Percentiles rank a stretch among this genome's conserved stretches.
These are phyloP conservation scores for Phytopythium kandeliae DNA, from an alignment of 352 stramenopile species.

Conservation along the genomic window DNA sequence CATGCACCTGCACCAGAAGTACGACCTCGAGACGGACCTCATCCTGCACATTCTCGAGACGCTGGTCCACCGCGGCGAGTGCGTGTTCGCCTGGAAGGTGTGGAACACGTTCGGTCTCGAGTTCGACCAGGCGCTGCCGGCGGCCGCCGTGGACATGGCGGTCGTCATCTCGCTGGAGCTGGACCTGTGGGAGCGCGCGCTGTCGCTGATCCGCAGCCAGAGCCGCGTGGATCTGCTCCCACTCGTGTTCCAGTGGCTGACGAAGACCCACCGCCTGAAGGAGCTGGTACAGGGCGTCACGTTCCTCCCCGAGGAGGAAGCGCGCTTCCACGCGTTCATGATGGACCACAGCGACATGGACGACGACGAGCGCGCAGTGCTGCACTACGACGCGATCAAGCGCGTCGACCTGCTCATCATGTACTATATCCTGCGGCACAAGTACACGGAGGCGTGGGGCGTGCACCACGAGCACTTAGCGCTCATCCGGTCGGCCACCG, in stretches of 20 bases:
- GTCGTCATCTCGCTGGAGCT: slow-evolving; percentile 77
- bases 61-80: slow-evolving; percentile 67
- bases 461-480: slow-evolving; percentile 73
- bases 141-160: slow-evolving; percentile 54
- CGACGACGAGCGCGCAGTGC: slow-evolving; percentile 32
- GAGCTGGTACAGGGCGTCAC: slow-evolving; percentile 64
- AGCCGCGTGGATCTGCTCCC: slow-evolving; percentile 50
- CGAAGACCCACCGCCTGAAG: slow-evolving; percentile 65
- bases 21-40: slow-evolving; percentile 61
- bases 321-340: slow-evolving; percentile 66
- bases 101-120: slow-evolving; percentile 77
- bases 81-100: slow-evolving; percentile 78
- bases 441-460: slow-evolving; percentile 65
- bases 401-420: slow-evolving; percentile 75
- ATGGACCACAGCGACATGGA: slow-evolving; percentile 45
- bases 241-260: slow-evolving; percentile 69
- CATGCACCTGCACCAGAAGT: slow-evolving; percentile 68
- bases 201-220: slow-evolving; percentile 55
- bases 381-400: slow-evolving; percentile 67
- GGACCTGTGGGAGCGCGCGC: slow-evolving; percentile 63
- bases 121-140: slow-evolving; percentile 27
- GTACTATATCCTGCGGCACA: slow-evolving; percentile 77
- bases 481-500: slow-evolving; percentile 56
- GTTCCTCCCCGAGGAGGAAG: slow-evolving; percentile 44
- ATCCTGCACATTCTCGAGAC: slow-evolving; percentile 78